Evolutionary conservation across 2,329 filamentous ascomycete genomes (phyloP).

Genomic region (Periconia macrospinosa): DNA sequence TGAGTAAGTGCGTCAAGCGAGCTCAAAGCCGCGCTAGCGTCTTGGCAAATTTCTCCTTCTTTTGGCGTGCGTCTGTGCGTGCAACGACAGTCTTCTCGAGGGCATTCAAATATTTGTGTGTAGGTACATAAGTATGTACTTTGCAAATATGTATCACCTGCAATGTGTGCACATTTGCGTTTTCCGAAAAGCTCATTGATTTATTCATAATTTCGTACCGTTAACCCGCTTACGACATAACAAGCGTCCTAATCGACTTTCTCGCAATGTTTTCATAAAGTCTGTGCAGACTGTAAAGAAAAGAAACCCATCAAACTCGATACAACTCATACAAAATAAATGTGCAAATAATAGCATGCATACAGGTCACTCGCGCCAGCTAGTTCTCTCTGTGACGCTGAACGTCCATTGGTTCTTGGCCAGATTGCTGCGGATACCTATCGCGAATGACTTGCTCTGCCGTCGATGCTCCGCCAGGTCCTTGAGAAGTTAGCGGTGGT

Average conservation of each 20-base stretch:
- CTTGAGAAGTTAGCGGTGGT: conserved; percentile 29
- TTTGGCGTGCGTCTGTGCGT: too few species aligned
- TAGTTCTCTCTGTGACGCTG: conserved; percentile 14
- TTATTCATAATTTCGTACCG: not conserved
- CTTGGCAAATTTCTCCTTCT: not conserved
- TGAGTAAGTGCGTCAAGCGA: conserved; percentile 1
- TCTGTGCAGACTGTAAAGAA: conserved; percentile 1
- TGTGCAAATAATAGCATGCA: conserved; percentile 7
- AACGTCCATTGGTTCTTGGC: not conserved
- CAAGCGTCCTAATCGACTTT: not conserved
- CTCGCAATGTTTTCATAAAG: not conserved
- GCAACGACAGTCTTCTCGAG: too few species aligned
- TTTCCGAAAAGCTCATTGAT: not conserved
- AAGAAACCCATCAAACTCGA: conserved; percentile 1
- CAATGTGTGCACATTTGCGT: not conserved
- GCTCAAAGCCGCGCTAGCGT: not conserved
- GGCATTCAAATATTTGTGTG: too few species aligned
- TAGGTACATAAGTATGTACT: too few species aligned
- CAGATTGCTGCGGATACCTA: conserved; percentile 30
- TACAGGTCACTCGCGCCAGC: not conserved
- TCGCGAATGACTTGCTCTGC: conserved; percentile 68
- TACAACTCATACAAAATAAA: not conserved
- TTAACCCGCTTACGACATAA: not conserved
- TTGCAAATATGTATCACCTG: not conserved
- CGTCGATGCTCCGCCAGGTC: conserved; percentile 51